Evolutionary conservation across 1,139 yeast species (phyloP), one percentile per base, ranked within the genome.

Genomic region (Scheffersomyces lignicola): DNA sequence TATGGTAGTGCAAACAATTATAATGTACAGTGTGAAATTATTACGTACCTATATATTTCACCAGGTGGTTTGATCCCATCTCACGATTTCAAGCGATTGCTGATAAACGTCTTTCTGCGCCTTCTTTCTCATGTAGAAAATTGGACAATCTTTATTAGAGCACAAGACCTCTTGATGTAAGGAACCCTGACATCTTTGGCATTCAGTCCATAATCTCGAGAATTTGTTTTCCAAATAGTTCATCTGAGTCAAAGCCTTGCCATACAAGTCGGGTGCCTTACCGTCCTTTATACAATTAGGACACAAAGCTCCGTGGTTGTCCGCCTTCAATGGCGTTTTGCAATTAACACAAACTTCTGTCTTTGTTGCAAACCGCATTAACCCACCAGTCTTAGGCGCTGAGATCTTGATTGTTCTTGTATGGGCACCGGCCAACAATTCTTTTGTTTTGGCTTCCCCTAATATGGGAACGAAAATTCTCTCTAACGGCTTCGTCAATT

Each of bases 171-270:
- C 97, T 59, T 89, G 97, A 52, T 92, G 97, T 40, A 94, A 65
- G 15, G 95, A 86, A 0, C 97, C 97, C 51, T 94, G 97, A 58
- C 98, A 94, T 45, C 97, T 71, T 62, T 94, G 99, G 57, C 99
- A 94, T 55, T 94, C 96, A 0, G 98, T 92, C 99, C 99, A 94
- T 41, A 94, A 65, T 44, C 95, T 69, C 2, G 96, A 83, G 52
- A 88, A 94, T 49, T 84, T 83, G 43, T 78, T 76, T 55, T 94
- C 96, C 45, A 92, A 62, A 33, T 79, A 80, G 51, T 88, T 85
- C 73, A 90, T 81, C 41, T 80, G 83, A 5, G 86, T 83, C 34
- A 94, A 63, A 5, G 95, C 89, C 42, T 78, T 77, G 16, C 90
- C 80, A 52, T 89, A 92, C 24, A 89, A 60, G 49, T 78, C 83